Percentiles rank a stretch among this genome's conserved stretches.
Evolutionary conservation across 805 yeast species (phyloP).

Genomic region (Metschnikowia hibisci): DNA sequence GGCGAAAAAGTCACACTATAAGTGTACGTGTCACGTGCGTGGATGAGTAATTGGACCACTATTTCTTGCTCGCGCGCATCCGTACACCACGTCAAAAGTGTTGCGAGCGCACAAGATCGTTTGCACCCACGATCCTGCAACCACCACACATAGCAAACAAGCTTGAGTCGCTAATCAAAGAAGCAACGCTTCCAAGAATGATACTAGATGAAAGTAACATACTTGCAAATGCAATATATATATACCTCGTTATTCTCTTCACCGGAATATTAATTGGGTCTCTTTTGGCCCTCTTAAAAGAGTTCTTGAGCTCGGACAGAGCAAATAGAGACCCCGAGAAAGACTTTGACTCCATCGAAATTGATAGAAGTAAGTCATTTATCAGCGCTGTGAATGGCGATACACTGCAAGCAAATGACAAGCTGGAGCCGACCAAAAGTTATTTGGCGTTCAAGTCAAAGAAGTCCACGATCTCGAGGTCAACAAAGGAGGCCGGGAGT

Average conservation of each 20-base stretch:
- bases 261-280: conserved; percentile 9
- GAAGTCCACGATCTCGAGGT: not conserved
- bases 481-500: not conserved
- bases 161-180: not conserved
- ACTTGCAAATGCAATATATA: conserved; percentile 14
- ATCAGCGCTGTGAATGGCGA: not conserved
- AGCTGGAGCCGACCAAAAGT: not conserved
- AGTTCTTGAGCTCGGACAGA: conserved; percentile 9
- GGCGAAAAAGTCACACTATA: not conserved
- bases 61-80: not conserved
- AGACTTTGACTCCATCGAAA: not conserved
- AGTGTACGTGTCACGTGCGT: not conserved
- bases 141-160: too few relatives aligned
- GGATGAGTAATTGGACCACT: not conserved
- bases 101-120: not conserved
- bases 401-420: too few relatives aligned
- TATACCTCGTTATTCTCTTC: conserved; percentile 10
- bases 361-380: not conserved
- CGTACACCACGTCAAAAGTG: conserved; percentile 1
- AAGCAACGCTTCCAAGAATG: conserved; percentile 4
- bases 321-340: not conserved
- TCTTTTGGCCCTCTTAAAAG: conserved; percentile 5
- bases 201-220: conserved; percentile 12
- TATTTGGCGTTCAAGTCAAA: not conserved
- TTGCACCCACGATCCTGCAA: not conserved